Evolutionary conservation across 2,329 filamentous ascomycete genomes (phyloP), one percentile per base, ranked within the genome.

Genomic region (Thielaviopsis ethacetica): DNA sequence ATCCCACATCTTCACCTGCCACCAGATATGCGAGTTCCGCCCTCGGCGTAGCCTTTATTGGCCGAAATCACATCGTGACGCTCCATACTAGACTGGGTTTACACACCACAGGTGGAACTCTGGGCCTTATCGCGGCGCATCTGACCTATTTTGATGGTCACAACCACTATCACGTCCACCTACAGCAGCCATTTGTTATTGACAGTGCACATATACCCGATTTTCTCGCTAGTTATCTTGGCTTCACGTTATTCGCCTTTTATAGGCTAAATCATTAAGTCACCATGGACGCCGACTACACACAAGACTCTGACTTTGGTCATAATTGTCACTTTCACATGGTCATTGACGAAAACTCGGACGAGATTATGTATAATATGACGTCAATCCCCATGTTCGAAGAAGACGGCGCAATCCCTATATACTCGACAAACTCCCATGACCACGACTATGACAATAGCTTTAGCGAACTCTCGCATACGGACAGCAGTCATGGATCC

Each of bases 131-230:
- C 12, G 38, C 38, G 38, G 38, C 38, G 38, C 38, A 41, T 41
- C 15, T 41, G 38, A 6, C 12, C 38, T 34, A 38, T 27, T 21
- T 15, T 9, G 22, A 57, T 58, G 38, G 34, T 55, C 41, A 9
- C 55, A 24, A 34, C 52, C 13, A 56, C 56, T 44, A 58, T 50
- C 54, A 56, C 52, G 55, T 22, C 59, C 59, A 34, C 62, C 63
- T 13, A 50, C 70, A 53, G 67, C 65, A 59, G 71, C 69, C 61
- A 65, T 66, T 4, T 69, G 26, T 68, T 49, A 64, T 66, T n/a
- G 63, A 63, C 30, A 57, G 9, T 44, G 15, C 15, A 26, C 49
- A 27, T 30, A 21, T 51, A 51, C 49, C 13, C 49, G 19, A 22
- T 26, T 51, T 21, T 10, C 6, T 51, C 19, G 19, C 49, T 51